Evolutionary conservation across 306 rosid genomes (phyloP).

Genomic region (Mimosa pudica): DNA sequence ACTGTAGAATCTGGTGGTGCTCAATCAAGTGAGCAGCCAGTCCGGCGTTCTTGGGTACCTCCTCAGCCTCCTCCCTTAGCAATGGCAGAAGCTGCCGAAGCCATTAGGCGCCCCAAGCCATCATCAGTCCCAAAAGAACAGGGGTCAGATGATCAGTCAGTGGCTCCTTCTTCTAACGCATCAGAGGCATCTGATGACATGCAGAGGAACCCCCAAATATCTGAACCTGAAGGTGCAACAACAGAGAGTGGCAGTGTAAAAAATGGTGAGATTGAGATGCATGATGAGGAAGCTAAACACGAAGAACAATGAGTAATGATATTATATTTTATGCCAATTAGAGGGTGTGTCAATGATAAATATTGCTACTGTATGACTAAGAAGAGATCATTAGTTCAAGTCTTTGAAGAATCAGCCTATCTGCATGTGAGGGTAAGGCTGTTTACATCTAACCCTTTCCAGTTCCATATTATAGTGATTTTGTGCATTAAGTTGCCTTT

Average conservation of each 20-base stretch:
- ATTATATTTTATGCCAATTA: background rate
- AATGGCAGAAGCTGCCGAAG: constrained; percentile 88
- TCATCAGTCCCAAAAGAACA: constrained; percentile 55
- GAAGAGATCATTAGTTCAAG: too few species aligned
- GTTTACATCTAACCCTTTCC: too few species aligned
- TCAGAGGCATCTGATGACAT: constrained; percentile 58
- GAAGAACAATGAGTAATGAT: constrained; percentile 37
- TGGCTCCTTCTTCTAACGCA: constrained; percentile 45
- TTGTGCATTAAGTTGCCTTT: too few species aligned
- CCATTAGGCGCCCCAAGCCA: constrained; percentile 84
- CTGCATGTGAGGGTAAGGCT: too few species aligned
- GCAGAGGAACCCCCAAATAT: constrained; percentile 46
- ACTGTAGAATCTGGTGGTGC: constrained; percentile 50
- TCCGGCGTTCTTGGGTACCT: constrained; percentile 83
- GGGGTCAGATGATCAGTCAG: constrained; percentile 47
- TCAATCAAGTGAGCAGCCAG: constrained; percentile 46
- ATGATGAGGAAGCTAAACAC: constrained; percentile 34
- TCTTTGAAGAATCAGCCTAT: too few species aligned
- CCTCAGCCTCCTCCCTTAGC: constrained; percentile 93
- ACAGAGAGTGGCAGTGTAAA: constrained; percentile 32
- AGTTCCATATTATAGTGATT: too few species aligned
- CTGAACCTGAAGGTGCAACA: constrained; percentile 63
- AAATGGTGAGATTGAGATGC: constrained; percentile 71
- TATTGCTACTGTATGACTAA: too few species aligned
- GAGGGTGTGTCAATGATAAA: too few species aligned